Conservation (phyloP, 179 eudicot species). For the Vitellaria paradoxa region DNA sequence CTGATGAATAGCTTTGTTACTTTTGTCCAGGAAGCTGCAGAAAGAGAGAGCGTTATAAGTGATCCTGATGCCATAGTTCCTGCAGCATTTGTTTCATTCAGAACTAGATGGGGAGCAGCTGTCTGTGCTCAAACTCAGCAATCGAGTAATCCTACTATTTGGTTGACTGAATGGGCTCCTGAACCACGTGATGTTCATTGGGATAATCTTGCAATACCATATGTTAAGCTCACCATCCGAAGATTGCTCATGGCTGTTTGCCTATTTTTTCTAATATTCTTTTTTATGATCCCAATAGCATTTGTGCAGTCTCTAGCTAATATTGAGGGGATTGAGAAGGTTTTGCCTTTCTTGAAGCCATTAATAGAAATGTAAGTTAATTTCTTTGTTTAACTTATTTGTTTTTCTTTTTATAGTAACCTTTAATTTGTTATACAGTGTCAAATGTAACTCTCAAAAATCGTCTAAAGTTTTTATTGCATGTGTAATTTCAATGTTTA, state of each 20-base stretch:
- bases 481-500: too few relatives aligned
- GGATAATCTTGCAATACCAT: constrained; percentile 86
- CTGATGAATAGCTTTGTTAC: not conserved
- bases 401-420: not conserved
- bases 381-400: not conserved
- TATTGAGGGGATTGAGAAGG: constrained; percentile 75
- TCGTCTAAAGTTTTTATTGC: too few relatives aligned
- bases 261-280: constrained; percentile 74
- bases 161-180: constrained; percentile 96
- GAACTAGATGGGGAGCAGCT: constrained; percentile 92
- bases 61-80: constrained; percentile 78
- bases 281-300: constrained; percentile 87
- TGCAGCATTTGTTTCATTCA: constrained; percentile 93
- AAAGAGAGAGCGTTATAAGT: constrained; percentile 58
- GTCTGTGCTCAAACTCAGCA: constrained; percentile 98
- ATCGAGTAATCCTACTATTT: constrained; percentile 72
- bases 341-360: constrained; percentile 66
- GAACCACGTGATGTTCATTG: constrained; percentile 91
- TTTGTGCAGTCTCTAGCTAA: constrained; percentile 87
- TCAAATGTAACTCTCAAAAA: not conserved
- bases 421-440: not conserved
- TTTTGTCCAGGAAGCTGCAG: constrained; percentile 63
- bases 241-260: constrained; percentile 71
- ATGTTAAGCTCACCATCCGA: constrained; percentile 58
- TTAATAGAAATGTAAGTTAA: constrained; percentile 54